Evolutionary conservation across 352 stramenopile genomes (phyloP).

Genomic region (Globisporangium barbulae): DNA sequence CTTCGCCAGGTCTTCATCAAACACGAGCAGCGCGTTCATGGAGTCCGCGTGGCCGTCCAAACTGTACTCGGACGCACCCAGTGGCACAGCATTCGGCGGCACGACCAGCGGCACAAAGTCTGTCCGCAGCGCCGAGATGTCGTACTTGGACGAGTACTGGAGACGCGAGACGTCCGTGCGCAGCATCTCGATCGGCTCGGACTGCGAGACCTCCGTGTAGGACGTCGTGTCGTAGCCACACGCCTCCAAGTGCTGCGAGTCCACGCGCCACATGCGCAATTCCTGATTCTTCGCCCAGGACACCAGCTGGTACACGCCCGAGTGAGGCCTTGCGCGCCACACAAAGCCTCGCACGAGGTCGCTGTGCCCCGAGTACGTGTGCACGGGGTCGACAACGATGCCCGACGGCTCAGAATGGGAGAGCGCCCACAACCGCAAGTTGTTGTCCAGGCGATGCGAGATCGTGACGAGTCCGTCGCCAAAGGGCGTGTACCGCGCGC

Average conservation of each 20-base stretch:
- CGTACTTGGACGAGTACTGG: conserved; percentile 53
- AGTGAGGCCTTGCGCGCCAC: conserved; percentile 48
- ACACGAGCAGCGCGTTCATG: conserved; percentile 47
- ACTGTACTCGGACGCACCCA: conserved; percentile 64
- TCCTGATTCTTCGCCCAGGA: conserved; percentile 84
- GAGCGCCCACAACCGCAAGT: conserved; percentile 64
- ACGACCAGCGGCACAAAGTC: conserved; percentile 75
- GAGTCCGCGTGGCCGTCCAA: conserved; percentile 43
- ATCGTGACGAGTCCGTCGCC: conserved; percentile 80
- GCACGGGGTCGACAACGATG: conserved; percentile 40
- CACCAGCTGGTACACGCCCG: conserved; percentile 58
- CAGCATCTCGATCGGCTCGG: conserved; percentile 10
- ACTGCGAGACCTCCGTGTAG: conserved; percentile 18
- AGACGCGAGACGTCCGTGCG: conserved; percentile 33
- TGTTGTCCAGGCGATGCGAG: conserved; percentile 58
- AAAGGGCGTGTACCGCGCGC: conserved; percentile 76
- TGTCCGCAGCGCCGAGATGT: conserved; percentile 60
- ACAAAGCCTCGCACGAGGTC: conserved; percentile 67
- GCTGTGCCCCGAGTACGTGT: conserved; percentile 58
- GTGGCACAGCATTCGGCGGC: conserved; percentile 50
- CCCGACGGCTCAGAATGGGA: conserved; percentile 23
- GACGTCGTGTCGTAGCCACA: conserved; percentile 53
- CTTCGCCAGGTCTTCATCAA: conserved; percentile 74
- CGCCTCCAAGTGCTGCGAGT: conserved; percentile 56
- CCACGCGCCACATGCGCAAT: conserved; percentile 66